Evolutionary conservation across 2,329 filamentous ascomycete genomes (phyloP), one percentile per base, ranked within the genome.

Genomic region (Corinectria fuckeliana): DNA sequence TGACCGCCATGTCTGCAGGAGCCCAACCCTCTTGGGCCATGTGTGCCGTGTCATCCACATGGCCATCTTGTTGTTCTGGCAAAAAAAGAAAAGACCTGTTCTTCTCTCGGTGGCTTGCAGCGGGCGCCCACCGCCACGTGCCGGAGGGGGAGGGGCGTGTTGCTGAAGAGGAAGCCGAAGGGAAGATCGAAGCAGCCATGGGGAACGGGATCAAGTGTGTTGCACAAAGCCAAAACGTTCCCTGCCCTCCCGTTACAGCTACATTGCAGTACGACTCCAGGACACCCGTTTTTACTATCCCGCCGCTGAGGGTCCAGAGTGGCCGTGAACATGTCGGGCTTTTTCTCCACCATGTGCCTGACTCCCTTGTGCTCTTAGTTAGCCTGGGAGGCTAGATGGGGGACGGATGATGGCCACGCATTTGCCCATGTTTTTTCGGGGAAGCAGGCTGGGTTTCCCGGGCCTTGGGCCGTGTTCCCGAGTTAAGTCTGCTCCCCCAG

Each of bases 51-150:
- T 32, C 44, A 45, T 50, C 44, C 50, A 59, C 50, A 59, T 59
- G 56, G 56, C 50, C 55, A 25, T 18, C 50, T n/a, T n/a, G n/a
- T 50, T 57, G 44, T 48, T 64, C 44, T 30, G 21, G 26, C 36
- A 20, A 50, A 44, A n/a, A n/a, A n/a, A n/a, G n/a, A n/a, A n/a
- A n/a, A n/a, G n/a, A n/a, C n/a, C 50, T 50, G 28, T 14, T 54
- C 38, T 42, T 16, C 47, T 42, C 11, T 34, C 14, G 51, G 51
- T 66, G 59, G 61, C 62, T 60, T 62, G 63, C 59, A 58, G 53
- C 41, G 58, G 65, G 63, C n/a, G 64, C 56, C 62, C n/a, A 39
- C 54, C 25, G 60, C 66, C 66, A 69, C 66, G 66, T 69, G 66
- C 66, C 16, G 20, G 38, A n/a, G 25, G 51, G 45, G 28, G 28